Percentiles rank a stretch among this genome's conserved stretches.
These are phyloP conservation scores for Chlorokybus atmophyticus DNA, from an alignment of 139 green algal genomes.

Conservation along the genomic window DNA sequence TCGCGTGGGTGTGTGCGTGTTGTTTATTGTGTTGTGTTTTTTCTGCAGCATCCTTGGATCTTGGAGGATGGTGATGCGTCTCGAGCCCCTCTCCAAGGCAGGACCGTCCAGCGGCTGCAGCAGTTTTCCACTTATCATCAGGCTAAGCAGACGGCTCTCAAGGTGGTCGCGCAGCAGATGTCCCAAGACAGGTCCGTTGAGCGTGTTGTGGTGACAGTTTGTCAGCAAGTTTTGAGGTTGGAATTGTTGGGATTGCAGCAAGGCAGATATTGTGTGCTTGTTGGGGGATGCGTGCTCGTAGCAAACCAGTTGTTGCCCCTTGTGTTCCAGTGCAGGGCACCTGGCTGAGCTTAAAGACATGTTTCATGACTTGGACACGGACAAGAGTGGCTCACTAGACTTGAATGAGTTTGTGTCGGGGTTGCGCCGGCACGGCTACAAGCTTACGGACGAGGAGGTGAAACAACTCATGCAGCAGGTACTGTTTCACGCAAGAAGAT, in stretches of 20 bases:
- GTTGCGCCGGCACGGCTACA: constrained; percentile 22
- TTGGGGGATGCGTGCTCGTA: no score
- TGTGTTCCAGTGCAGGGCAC: no score
- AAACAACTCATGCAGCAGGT: constrained; percentile 54
- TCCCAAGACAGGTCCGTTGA: not conserved
- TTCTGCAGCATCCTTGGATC: not conserved
- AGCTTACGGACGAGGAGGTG: constrained; percentile 41
- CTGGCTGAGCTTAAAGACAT: constrained; percentile 38
- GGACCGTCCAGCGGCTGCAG: not conserved
- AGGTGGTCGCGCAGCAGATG: not conserved
- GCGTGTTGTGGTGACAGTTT: not conserved
- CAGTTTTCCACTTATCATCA: not conserved
- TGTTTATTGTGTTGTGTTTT: no score
- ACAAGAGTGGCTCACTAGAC: constrained; percentile 40
- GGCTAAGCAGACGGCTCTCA: not conserved
- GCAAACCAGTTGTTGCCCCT: no score
- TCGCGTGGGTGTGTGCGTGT: no score
- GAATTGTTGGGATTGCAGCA: no score
- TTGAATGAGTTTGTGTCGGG: constrained; percentile 40
- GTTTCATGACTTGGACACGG: constrained; percentile 45
- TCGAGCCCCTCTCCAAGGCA: not conserved
- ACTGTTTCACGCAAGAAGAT: no score
- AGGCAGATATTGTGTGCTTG: no score
- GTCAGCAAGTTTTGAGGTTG: not conserved
- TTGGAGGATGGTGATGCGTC: not conserved